Conservation (phyloP, 768 basidiomycete species). For the Trametes cubensis region DNA sequence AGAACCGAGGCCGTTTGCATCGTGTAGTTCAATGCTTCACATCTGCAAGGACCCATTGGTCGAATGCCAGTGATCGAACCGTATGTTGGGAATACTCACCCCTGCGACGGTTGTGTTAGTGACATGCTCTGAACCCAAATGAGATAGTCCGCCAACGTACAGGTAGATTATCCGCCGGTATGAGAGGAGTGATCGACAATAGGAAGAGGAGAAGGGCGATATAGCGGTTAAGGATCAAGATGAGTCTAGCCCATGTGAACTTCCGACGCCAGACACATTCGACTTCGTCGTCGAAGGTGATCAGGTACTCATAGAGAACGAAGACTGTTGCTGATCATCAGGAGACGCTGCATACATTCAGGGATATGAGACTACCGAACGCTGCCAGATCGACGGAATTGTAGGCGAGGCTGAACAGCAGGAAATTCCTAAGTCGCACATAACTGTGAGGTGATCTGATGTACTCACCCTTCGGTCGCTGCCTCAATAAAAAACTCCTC, state of each 20-base stretch:
- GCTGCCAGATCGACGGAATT: slow-evolving; percentile 18
- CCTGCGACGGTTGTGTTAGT: background rate
- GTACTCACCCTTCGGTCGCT: slow-evolving; percentile 1
- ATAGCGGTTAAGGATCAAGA: slow-evolving; percentile 24
- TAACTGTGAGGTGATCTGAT: background rate
- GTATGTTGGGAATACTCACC: background rate
- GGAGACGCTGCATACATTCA: background rate
- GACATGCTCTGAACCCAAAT: no score
- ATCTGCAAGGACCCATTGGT: slow-evolving; percentile 1
- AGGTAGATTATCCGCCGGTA: background rate
- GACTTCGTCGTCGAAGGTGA: slow-evolving; percentile 23
- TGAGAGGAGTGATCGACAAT: slow-evolving; percentile 8
- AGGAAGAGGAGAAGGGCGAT: slow-evolving; percentile 8
- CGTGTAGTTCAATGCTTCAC: slow-evolving; percentile 3
- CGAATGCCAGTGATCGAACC: background rate
- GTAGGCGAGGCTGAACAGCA: background rate
- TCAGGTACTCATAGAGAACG: slow-evolving; percentile 17
- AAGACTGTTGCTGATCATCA: background rate
- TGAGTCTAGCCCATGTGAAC: slow-evolving; percentile 7
- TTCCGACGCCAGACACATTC: slow-evolving; percentile 22
- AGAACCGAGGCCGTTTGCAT: background rate
- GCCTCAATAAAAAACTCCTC: slow-evolving; percentile 9
- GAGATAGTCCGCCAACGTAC: background rate
- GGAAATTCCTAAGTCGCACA: background rate
- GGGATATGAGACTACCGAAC: slow-evolving; percentile 11